A percentile compares a stretch with the other conserved stretches of the same genome.
These are phyloP conservation scores for Chaetomium fimeti DNA, from an alignment of 495 filamentous ascomycete genomes.

Conservation along the genomic window DNA sequence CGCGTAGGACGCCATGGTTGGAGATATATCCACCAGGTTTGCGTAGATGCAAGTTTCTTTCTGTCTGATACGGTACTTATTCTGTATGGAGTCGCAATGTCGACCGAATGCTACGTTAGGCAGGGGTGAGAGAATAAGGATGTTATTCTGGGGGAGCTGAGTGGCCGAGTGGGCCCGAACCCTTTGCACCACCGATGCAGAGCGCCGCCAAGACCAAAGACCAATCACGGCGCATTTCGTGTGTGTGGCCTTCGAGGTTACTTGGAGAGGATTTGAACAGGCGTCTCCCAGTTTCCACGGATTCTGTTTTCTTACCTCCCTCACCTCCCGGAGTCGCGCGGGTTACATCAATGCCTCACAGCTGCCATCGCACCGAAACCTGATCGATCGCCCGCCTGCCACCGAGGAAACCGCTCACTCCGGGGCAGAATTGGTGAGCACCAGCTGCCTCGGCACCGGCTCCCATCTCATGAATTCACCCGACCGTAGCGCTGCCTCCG, in stretches of 20 bases:
- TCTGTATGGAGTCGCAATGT: no score
- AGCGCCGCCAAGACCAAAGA: neutral
- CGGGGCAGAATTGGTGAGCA: conserved; percentile 11
- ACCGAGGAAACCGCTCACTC: conserved; percentile 1
- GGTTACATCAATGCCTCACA: conserved; percentile 3
- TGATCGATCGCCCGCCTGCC: neutral
- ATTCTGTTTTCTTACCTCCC: neutral
- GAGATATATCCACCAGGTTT: no score
- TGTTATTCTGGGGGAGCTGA: no score
- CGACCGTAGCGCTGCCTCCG: conserved; percentile 32
- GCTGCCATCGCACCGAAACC: neutral
- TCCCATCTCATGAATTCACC: conserved; percentile 31
- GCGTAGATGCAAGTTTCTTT: no score
- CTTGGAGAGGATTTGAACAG: neutral
- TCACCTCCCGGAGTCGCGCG: neutral
- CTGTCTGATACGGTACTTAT: no score
- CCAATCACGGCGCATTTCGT: neutral
- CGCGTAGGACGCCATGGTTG: conserved; percentile 15
- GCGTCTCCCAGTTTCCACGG: neutral
- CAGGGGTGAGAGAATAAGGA: no score
- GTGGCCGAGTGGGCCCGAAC: no score
- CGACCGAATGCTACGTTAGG: no score
- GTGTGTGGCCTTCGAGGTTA: neutral
- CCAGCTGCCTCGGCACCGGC: conserved; percentile 7
- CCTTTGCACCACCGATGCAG: no score